Evolutionary conservation across 2,329 filamentous ascomycete species (phyloP), one percentile per base, ranked within the genome.

Genomic region (Xylogone sp.): DNA sequence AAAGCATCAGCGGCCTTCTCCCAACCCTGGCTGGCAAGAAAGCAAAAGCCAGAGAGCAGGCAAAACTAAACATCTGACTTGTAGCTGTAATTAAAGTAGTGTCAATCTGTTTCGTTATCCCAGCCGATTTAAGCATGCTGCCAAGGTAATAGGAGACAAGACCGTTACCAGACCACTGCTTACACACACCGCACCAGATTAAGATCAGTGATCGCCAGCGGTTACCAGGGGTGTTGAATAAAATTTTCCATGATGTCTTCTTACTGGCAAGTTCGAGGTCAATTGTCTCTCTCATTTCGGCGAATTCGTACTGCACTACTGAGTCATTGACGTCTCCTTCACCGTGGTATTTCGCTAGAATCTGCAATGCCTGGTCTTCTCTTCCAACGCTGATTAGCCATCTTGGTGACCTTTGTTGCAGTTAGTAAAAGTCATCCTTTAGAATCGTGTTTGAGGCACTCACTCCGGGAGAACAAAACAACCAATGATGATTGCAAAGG

Each of bases 311-410:
- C 13, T 8, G 7, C 8, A 13, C 8, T 31, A 31, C 7, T 7
- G 27, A 13, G 27, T 31, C 8, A 13, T 13, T 31, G 13, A 13
- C 3, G 61, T 56, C 45, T 73, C 68, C 8, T 68, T 70, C 52
- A 71, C 65, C 27, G 13, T 31, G 27, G 13, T 31, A 13, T 31
- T 31, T 31, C 21, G 21, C 48, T n/a, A 50, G 27, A 20, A 50
- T 50, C 13, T 22, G 13, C n/a, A 45, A 39, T 4, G 48, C 48
- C 18, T 50, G 43, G 7, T 50, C 43, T 7, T 19, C 24, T n/a
- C 64, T 66, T 43, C 64, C 69, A 53, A 71, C 70, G 53, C 19
- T 48, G 4, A 47, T 13, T 21, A 50, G 20, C 48, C 48, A 50
- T 8, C 48, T 42, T 27, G 48, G 48, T 5, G 42, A 46, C 24